Percentiles rank a stretch among this genome's conserved stretches.
These are phyloP conservation scores for Avicennia marina DNA, from an alignment of 257 asterid genomes.

Conservation along the genomic window DNA sequence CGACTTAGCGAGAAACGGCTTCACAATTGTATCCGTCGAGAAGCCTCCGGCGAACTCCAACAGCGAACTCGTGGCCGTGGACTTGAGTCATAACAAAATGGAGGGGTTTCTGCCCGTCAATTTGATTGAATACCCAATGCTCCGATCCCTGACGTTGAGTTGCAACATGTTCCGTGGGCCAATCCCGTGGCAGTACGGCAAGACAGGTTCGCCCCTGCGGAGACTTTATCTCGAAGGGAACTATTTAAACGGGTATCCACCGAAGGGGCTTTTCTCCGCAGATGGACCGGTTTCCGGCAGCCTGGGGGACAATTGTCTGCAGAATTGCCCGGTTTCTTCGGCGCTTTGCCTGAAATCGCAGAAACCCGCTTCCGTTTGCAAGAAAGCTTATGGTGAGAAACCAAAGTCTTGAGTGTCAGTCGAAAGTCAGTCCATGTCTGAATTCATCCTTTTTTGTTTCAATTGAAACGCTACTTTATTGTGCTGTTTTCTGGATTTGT, in stretches of 20 bases:
- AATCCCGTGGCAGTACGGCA: slow-evolving; percentile 62
- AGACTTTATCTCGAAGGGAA: slow-evolving; percentile 80
- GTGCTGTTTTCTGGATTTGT: too few species aligned
- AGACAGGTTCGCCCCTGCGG: slow-evolving; percentile 37
- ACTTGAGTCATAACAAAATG: slow-evolving; percentile 57
- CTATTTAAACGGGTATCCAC: slow-evolving; percentile 72
- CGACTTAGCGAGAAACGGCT: slow-evolving; percentile 55
- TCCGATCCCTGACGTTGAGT: slow-evolving; percentile 60
- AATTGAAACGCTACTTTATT: too few species aligned
- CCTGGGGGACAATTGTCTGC: slow-evolving; percentile 80
- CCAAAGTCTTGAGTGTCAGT: slow-evolving; percentile 38
- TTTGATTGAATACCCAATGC: slow-evolving; percentile 39
- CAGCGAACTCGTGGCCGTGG: slow-evolving; percentile 69
- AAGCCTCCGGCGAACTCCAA: slow-evolving; percentile 27
- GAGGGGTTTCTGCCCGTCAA: slow-evolving; percentile 50
- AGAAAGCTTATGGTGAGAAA: slow-evolving; percentile 77
- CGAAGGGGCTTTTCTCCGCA: slow-evolving; percentile 56
- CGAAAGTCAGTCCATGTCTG: too few species aligned
- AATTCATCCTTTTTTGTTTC: too few species aligned
- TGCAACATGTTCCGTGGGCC: slow-evolving; percentile 73
- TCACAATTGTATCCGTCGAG: slow-evolving; percentile 35
- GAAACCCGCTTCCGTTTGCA: slow-evolving; percentile 77
- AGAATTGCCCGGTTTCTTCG: slow-evolving; percentile 67
- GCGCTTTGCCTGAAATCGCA: slow-evolving; percentile 79
- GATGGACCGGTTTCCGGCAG: slow-evolving; percentile 52